Conservation (phyloP, 306 rosid genomes). For the Prinsepia uniflora region DNA sequence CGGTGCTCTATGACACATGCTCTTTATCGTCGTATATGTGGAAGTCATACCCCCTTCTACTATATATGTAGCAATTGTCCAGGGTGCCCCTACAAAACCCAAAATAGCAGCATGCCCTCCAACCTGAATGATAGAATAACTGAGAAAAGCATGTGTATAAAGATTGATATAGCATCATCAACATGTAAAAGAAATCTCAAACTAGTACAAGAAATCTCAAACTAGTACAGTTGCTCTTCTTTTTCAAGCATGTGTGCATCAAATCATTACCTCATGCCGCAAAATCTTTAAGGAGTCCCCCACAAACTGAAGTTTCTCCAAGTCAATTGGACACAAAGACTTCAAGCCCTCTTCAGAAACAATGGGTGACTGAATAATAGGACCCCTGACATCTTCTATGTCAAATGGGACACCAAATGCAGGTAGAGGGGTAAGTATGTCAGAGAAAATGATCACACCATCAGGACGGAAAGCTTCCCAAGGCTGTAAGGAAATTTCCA, state of each 20-base stretch:
- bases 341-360: slow-evolving; percentile 74
- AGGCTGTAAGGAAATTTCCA: slow-evolving; percentile 99
- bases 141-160: background rate
- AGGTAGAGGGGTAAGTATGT: slow-evolving; percentile 94
- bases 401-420: slow-evolving; percentile 90
- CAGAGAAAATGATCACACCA: slow-evolving; percentile 94
- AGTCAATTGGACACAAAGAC: slow-evolving; percentile 74
- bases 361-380: slow-evolving; percentile 86
- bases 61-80: slow-evolving; percentile 95
- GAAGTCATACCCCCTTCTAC: slow-evolving; percentile 97
- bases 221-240: slow-evolving; percentile 1
- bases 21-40: slow-evolving; percentile 79
- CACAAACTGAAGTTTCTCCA: slow-evolving; percentile 72
- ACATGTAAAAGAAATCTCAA: background rate
- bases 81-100: slow-evolving; percentile 99
- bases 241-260: slow-evolving; percentile 11
- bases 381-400: slow-evolving; percentile 90
- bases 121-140: slow-evolving; percentile 48
- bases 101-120: slow-evolving; percentile 79
- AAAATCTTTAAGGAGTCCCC: slow-evolving; percentile 78
- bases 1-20: slow-evolving; percentile 95
- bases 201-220: background rate
- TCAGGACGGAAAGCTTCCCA: slow-evolving; percentile 97
- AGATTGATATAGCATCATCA: background rate
- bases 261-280: slow-evolving; percentile 58